These are phyloP conservation scores for Pelargonium cotyledonis DNA, from an alignment of 441 rosid genomes.

Conservation along the genomic window DNA sequence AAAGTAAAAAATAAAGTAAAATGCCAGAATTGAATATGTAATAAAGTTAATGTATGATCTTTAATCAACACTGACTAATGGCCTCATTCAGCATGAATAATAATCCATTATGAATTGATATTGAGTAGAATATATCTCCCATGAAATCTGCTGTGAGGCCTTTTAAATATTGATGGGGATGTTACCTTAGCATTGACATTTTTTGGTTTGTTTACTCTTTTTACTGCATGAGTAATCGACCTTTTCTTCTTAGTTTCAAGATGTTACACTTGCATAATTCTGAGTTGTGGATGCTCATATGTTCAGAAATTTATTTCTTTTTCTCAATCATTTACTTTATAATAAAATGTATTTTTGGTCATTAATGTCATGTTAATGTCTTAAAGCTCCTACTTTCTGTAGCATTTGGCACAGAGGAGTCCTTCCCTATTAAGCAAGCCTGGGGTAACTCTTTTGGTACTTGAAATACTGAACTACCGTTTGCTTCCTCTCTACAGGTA, in stretches of 20 bases:
- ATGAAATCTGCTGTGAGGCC: background rate
- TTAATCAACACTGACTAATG: background rate
- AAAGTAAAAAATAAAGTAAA: no score
- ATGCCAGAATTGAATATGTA: no score
- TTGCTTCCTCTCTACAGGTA: conserved; percentile 97
- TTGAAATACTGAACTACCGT: conserved; percentile 89
- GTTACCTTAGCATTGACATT: background rate
- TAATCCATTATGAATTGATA: background rate
- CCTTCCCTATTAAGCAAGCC: conserved; percentile 83
- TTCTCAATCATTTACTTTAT: background rate
- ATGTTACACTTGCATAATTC: background rate
- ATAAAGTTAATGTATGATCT: background rate
- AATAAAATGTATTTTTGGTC: conserved; percentile 10
- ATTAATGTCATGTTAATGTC: conserved; percentile 15
- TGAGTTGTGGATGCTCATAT: background rate
- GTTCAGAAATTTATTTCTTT: conserved; percentile 16
- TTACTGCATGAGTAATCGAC: background rate
- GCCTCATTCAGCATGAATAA: background rate
- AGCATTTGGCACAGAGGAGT: conserved; percentile 91
- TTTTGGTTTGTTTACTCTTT: background rate
- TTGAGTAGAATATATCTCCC: background rate
- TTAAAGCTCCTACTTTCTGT: conserved; percentile 29
- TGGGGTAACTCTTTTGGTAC: conserved; percentile 78
- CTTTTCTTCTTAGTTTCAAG: background rate
- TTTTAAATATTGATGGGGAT: background rate